phyloP scores from a whole-genome alignment of 2,329 filamentous ascomycete genomes.

The Penicillium italicum region DNA sequence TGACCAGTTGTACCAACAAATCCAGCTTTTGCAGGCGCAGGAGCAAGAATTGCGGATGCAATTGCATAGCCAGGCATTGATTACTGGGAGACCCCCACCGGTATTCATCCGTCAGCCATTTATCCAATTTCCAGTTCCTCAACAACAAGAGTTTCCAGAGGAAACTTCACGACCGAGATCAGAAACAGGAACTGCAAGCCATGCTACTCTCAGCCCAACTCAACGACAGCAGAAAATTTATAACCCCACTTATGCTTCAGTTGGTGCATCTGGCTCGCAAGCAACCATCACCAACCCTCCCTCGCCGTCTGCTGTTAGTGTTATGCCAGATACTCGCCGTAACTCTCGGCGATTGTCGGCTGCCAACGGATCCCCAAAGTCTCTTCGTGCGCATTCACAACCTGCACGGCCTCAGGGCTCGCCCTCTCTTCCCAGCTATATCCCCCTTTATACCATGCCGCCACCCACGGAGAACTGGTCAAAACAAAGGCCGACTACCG shows the following conservation, averaged over 20 bases:
- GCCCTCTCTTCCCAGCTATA: conserved; percentile 30
- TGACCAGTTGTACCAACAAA: conserved; percentile 49
- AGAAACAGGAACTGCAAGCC: conserved; percentile 38
- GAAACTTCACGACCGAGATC: conserved; percentile 39
- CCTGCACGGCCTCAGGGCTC: conserved; percentile 46
- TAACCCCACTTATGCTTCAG: conserved; percentile 36
- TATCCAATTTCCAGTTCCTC: conserved; percentile 40
- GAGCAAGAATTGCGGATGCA: conserved; percentile 49
- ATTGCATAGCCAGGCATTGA: conserved; percentile 45
- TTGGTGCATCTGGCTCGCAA: conserved; percentile 36
- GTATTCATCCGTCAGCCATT: conserved; percentile 43
- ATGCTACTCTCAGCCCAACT: conserved; percentile 31
- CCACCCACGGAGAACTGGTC: conserved; percentile 29
- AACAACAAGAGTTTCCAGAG: conserved; percentile 36
- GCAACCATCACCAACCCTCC: conserved; percentile 45
- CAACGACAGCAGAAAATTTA: conserved; percentile 37
- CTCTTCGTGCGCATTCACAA: conserved; percentile 49
- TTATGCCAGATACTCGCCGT: conserved; percentile 44
- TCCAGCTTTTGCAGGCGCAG: conserved; percentile 49
- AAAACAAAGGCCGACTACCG: conserved; percentile 31
- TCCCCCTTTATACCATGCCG: conserved; percentile 33
- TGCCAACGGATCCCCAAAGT: conserved; percentile 42
- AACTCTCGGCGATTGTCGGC: conserved; percentile 45
- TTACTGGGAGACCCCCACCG: conserved; percentile 39
- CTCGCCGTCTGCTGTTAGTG: conserved; percentile 42